Base-by-base conservation (phyloP, 305 asterid species). In the Plantago coronopus region DNA sequence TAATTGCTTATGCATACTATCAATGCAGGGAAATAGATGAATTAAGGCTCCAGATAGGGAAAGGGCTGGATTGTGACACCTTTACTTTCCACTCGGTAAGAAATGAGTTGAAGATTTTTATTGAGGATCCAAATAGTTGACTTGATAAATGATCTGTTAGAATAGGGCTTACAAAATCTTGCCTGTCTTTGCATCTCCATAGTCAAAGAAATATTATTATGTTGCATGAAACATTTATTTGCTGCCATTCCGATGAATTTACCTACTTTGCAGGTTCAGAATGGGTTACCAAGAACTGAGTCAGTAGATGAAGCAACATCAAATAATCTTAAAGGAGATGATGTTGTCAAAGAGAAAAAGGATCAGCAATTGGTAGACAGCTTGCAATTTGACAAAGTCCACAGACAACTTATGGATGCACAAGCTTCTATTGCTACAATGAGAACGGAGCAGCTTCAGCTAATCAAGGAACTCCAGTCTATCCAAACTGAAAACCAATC, bases 331-430 rank as follows among this genome's bases (percentile, higher is more conserved):
- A 70, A 47, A 27, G 69, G 68, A 45, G 61, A 71, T 64, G 78
- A 66, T 54, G 72, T 58, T 69, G 18, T 53, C 29, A 54, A 16
- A 23, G 67, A 63, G 4, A 61, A 70, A 63, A 69, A 34, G 45
- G 66, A 73, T 59, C 72, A 66, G 69, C 68, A 64, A 54, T 54
- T 19, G 60, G 72, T 56, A 31, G 56, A 57, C 25, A 25, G 59
- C 45, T 58, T 56, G 67, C 84, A 72, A 63, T 43, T 59, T 71
- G 72, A 57, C 34, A 74, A 74, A 46, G 70, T 67, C 43, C 74
- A 78, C 66, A 72, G 73, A 61, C 84, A 83, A 70, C 76, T 85
- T 72, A 64, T 60, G 70, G 76, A 86, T 69, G 78, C 87, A 54
- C 79, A 70, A 67, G 49, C 68, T 62, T 69, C 74, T 70, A 72